phyloP scores from a whole-genome alignment of 2,329 filamentous ascomycete genomes.

The Alternaria sp. region DNA sequence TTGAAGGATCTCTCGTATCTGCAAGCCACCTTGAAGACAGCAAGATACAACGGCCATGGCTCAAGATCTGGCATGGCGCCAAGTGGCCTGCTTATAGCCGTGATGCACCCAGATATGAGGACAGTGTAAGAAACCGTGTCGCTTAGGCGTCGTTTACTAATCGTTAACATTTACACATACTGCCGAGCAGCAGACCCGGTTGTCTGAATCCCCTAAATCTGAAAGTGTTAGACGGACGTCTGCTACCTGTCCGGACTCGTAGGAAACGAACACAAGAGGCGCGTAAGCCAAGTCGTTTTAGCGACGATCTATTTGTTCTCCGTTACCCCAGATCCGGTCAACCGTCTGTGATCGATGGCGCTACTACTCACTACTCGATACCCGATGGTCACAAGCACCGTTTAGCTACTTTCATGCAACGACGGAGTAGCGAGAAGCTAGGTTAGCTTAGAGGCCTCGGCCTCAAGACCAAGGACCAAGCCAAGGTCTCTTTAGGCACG shows the following conservation, averaged over 20 bases:
- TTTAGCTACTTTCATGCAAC: not conserved
- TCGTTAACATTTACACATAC: not conserved
- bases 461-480: not conserved
- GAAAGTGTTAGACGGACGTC: not conserved
- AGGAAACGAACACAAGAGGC: not conserved
- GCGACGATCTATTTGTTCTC: not conserved
- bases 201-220: not conserved
- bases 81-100: conserved; percentile 2
- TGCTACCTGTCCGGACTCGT: not conserved
- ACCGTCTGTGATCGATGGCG: not conserved
- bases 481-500: not conserved
- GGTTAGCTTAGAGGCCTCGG: not conserved
- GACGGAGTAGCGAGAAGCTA: not conserved
- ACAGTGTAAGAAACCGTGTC: not conserved
- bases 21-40: not conserved
- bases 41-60: not conserved
- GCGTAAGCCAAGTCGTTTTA: not conserved
- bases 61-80: not conserved
- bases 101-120: not conserved
- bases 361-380: not conserved
- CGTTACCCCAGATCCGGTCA: not conserved
- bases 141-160: not conserved
- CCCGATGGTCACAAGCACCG: not conserved
- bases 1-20: conserved; percentile 7
- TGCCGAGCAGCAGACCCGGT: not conserved